Conservation (phyloP, 2,329 filamentous ascomycete genomes). For the Cercospora sojina region DNA sequence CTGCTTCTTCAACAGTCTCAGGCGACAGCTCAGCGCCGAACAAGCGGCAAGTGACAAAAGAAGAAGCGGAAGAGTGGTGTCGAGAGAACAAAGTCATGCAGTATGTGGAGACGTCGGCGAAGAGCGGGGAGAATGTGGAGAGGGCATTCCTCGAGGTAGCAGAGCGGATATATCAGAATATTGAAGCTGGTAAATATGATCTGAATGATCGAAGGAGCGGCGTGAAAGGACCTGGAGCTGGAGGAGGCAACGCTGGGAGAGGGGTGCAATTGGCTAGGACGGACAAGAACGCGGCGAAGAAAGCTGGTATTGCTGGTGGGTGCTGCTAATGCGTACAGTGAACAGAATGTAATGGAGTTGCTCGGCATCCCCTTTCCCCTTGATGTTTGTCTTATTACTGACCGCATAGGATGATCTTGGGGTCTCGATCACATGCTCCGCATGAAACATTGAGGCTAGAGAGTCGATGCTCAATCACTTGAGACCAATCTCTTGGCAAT, state of each 20-base stretch:
- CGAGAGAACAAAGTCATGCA: constrained; percentile 78
- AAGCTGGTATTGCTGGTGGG: constrained; percentile 31
- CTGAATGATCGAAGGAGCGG: constrained; percentile 88
- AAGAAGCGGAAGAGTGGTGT: constrained; percentile 91
- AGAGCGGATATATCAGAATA: constrained; percentile 94
- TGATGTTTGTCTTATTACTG: background rate
- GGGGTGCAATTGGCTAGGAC: constrained; percentile 48
- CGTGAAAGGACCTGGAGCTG: constrained; percentile 69
- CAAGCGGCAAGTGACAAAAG: constrained; percentile 73
- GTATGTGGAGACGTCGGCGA: constrained; percentile 95
- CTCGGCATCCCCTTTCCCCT: background rate
- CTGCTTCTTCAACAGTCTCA: constrained; percentile 47
- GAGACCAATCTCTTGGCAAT: background rate
- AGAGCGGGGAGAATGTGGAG: constrained; percentile 92
- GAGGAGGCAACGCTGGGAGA: constrained; percentile 44
- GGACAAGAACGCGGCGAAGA: constrained; percentile 38
- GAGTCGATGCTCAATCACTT: too few species aligned
- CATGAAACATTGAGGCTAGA: too few species aligned
- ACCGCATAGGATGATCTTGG: background rate
- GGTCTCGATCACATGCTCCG: background rate
- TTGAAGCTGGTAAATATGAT: constrained; percentile 92
- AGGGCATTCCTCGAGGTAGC: constrained; percentile 89
- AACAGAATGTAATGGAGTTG: constrained; percentile 3
- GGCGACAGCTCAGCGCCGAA: constrained; percentile 47
- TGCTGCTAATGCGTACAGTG: constrained; percentile 26